These are phyloP conservation scores for Boletus tylopilopsis DNA, from an alignment of 768 basidiomycete species.

Conservation along the genomic window DNA sequence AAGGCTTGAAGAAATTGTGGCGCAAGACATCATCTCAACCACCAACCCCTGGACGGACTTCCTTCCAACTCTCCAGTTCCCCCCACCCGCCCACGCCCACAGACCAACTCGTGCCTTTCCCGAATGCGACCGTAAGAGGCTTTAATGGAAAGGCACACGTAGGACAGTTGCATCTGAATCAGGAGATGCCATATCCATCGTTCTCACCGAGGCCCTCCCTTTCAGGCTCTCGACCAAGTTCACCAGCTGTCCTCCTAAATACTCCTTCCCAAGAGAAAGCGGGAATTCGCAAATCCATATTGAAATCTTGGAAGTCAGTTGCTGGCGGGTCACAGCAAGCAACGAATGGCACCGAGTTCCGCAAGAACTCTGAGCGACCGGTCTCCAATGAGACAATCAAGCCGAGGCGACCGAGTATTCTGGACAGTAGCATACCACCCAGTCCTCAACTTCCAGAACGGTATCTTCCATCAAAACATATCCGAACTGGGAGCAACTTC, in stretches of 20 bases:
- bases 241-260: slow-evolving; percentile 17
- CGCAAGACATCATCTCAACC: slow-evolving; percentile 52
- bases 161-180: slow-evolving; percentile 64
- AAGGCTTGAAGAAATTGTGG: slow-evolving; percentile 74
- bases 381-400: slow-evolving; percentile 35
- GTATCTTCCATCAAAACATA: slow-evolving; percentile 35
- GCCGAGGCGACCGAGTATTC: slow-evolving; percentile 44
- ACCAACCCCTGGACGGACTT: slow-evolving; percentile 36
- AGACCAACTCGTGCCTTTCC: slow-evolving; percentile 29
- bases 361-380: slow-evolving; percentile 38
- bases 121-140: slow-evolving; percentile 12
- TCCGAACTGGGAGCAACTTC: slow-evolving; percentile 30
- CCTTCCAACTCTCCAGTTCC: slow-evolving; percentile 26
- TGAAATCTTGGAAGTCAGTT: slow-evolving; percentile 60
- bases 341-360: slow-evolving; percentile 31
- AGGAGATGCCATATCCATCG: slow-evolving; percentile 53
- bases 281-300: slow-evolving; percentile 62
- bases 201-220: slow-evolving; percentile 31
- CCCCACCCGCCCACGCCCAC: slow-evolving; percentile 34
- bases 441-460: slow-evolving; percentile 61
- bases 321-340: slow-evolving; percentile 32
- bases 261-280: slow-evolving; percentile 39
- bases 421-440: slow-evolving; percentile 50
- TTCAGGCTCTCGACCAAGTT: slow-evolving; percentile 30
- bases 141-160: slow-evolving; percentile 28